A percentile compares a stretch with the other conserved stretches of the same genome.
Conservation (phyloP, 2,329 filamentous ascomycete genomes). For the Ascochyta viciae-villosae region DNA sequence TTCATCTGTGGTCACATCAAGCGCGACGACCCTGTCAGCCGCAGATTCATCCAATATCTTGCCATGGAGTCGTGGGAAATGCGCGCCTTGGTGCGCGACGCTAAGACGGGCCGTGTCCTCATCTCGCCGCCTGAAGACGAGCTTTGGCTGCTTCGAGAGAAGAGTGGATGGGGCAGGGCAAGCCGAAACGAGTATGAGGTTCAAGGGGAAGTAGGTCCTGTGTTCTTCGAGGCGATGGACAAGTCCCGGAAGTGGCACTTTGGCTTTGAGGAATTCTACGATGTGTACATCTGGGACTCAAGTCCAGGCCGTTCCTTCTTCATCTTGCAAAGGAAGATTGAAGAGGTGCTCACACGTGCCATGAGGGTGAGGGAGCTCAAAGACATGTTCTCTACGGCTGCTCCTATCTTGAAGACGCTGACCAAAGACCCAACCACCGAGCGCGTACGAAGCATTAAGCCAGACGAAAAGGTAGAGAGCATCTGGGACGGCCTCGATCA, state of each 20-base stretch:
- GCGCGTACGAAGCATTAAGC: slow-evolving; percentile 47
- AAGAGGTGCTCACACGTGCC: slow-evolving; percentile 49
- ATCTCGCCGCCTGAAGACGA: slow-evolving; percentile 48
- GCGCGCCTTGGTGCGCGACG: slow-evolving; percentile 53
- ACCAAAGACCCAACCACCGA: slow-evolving; percentile 44
- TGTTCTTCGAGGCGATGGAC: slow-evolving; percentile 53
- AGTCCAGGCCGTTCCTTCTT: slow-evolving; percentile 42
- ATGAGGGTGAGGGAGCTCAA: slow-evolving; percentile 38
- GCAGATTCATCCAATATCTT: slow-evolving; percentile 54
- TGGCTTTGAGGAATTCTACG: slow-evolving; percentile 54
- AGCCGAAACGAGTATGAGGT: slow-evolving; percentile 49
- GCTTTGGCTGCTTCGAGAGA: slow-evolving; percentile 50
- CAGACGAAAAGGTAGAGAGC: slow-evolving; percentile 43
- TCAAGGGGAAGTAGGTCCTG: slow-evolving; percentile 43
- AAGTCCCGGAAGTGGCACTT: slow-evolving; percentile 47
- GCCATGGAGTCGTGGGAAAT: slow-evolving; percentile 49
- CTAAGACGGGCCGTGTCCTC: slow-evolving; percentile 49
- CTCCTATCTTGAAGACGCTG: slow-evolving; percentile 49
- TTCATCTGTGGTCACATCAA: slow-evolving; percentile 54
- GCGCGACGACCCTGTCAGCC: slow-evolving; percentile 51
- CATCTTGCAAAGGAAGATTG: slow-evolving; percentile 40
- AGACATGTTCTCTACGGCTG: slow-evolving; percentile 44
- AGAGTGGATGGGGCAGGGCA: slow-evolving; percentile 51
- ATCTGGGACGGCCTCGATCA: slow-evolving; percentile 45
- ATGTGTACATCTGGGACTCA: slow-evolving; percentile 53